Evolutionary conservation across 208 protist species (phyloP), one percentile per base, ranked within the genome.

Genomic region (Acanthamoeba castellanii): DNA sequence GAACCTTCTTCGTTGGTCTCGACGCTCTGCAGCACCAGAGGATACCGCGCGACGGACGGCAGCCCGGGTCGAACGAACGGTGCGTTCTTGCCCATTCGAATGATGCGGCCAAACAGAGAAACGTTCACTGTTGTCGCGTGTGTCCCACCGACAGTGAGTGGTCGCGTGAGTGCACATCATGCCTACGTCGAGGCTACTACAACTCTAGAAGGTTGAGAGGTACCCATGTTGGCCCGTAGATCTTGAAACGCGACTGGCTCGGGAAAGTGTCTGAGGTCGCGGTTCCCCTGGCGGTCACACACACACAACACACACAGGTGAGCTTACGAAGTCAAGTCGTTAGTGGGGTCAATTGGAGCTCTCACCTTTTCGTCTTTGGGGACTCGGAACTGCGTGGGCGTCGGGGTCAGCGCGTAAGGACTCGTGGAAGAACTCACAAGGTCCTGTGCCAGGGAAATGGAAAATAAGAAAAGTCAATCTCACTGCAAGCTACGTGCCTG

Each of bases 301-400:
- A 14, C 4, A 52, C 4, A 52, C 11, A 52, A 52, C 4, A 52
- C 7, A 52, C 11, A 52, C 4, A 52, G 4, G 47, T 11, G 47
- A 52, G 11, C 4, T 52, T 14, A 52, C 4, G 4, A 52, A 52
- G 11, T 52, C 4, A n/a, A n/a, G n/a, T n/a, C n/a, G n/a, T n/a
- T n/a, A n/a, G n/a, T n/a, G n/a, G n/a, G n/a, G n/a, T n/a, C n/a
- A n/a, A n/a, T n/a, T n/a, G n/a, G n/a, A n/a, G n/a, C n/a, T n/a
- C n/a, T n/a, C n/a, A 76, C 68, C 68, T 76, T 76, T 76, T 76
- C 68, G 34, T 76, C 68, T 16, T 76, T 76, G 9, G 68, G 68
- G 16, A 76, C 68, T 45, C 68, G 68, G n/a, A 76, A 76, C 68
- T 76, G 68, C 18, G 68, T 47, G 68, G 68, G 68, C 34, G 68